A percentile compares a stretch with the other conserved stretches of the same genome.
These are phyloP conservation scores for Marvania coccoides DNA, from an alignment of 139 green algal genomes.

Conservation along the genomic window DNA sequence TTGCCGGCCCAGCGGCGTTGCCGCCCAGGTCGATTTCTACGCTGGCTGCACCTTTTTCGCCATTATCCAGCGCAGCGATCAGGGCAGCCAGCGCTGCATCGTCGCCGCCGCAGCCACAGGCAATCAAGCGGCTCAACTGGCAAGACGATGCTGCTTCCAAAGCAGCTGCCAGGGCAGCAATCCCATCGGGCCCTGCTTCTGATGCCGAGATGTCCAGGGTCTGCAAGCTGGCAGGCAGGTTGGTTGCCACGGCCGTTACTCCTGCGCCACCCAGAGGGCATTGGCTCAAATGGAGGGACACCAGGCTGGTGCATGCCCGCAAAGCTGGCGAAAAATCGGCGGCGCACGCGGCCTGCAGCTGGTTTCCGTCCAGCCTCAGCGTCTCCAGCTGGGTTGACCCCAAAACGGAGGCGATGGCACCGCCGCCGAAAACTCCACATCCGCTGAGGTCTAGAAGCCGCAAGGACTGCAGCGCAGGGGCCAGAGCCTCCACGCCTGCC, in stretches of 20 bases:
- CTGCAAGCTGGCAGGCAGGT: not conserved
- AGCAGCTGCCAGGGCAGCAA: not conserved
- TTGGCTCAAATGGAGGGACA: not conserved
- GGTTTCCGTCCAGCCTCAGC: conserved; percentile 11
- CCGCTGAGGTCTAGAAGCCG: not conserved
- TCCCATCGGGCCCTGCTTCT: not conserved
- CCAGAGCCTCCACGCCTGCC: not conserved
- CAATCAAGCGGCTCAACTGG: not conserved
- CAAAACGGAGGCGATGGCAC: not conserved
- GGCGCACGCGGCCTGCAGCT: not conserved
- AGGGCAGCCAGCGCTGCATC: not conserved
- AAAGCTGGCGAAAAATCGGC: not conserved
- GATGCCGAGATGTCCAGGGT: not conserved
- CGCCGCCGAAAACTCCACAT: conserved; percentile 6
- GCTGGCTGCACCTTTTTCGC: not conserved
- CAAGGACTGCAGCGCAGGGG: not conserved
- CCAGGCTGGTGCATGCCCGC: not conserved
- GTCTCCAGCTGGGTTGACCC: not conserved
- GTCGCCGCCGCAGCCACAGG: not conserved
- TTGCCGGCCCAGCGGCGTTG: not conserved
- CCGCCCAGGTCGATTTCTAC: not conserved
- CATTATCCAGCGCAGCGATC: not conserved
- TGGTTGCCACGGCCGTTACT: not conserved
- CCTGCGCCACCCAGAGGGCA: not conserved
- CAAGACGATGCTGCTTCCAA: not conserved